phyloP scores from a whole-genome alignment of 2,329 filamentous ascomycete species.

The Cryphonectria japonica region DNA sequence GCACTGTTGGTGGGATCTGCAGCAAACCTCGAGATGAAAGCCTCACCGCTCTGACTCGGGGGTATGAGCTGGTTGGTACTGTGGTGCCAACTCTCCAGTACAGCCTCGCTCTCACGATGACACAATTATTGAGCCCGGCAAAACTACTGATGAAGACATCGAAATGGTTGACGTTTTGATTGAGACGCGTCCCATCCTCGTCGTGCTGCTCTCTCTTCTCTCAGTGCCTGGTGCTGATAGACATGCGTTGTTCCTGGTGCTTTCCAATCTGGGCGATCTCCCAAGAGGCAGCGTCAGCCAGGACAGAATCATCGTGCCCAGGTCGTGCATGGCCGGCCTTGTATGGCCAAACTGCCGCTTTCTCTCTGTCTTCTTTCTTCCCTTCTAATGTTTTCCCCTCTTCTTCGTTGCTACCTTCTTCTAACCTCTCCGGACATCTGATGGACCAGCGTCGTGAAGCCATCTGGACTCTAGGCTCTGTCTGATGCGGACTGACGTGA shows the following conservation, averaged over 20 bases:
- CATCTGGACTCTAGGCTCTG: neutral
- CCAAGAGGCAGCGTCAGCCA: neutral
- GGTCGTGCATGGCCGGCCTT: neutral
- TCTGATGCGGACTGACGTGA: neutral
- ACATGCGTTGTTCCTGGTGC: neutral
- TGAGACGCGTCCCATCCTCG: neutral
- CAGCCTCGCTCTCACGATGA: conserved; percentile 1
- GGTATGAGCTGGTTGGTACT: neutral
- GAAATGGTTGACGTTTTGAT: neutral
- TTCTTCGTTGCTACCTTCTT: neutral
- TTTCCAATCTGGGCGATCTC: neutral
- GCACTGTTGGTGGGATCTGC: neutral
- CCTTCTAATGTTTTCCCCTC: neutral
- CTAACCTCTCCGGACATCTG: neutral
- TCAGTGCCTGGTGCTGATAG: neutral
- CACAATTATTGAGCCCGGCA: neutral
- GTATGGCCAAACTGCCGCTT: neutral
- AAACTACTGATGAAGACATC: neutral
- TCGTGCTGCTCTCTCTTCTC: neutral
- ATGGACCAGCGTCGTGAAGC: neutral
- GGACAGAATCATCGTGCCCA: neutral
- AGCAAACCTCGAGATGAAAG: neutral
- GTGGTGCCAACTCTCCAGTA: neutral
- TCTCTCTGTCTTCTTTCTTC: neutral
- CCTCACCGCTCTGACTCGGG: neutral